Percentiles rank a stretch among this genome's conserved stretches.
Conservation (phyloP, 148 eudicot species). For the Simmondsia chinensis region DNA sequence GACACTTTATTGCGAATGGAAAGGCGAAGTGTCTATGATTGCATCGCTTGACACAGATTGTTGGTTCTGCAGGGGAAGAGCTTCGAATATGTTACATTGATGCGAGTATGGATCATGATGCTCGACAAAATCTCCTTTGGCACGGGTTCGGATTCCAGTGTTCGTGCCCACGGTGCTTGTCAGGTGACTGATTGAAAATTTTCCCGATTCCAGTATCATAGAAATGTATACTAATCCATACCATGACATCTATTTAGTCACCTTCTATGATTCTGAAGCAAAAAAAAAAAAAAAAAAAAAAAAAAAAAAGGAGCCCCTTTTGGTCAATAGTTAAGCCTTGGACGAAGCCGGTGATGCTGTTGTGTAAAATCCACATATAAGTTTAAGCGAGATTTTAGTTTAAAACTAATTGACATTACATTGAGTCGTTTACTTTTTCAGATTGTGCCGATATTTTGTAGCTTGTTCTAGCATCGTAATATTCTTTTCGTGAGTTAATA, state of each 20-base stretch:
- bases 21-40: neutral
- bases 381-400: too few relatives aligned
- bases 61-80: conserved; percentile 62
- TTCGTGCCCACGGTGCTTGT: conserved; percentile 60
- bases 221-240: too few relatives aligned
- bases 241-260: neutral
- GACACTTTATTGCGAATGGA: too few relatives aligned
- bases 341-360: too few relatives aligned
- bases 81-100: conserved; percentile 91
- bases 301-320: neutral
- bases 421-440: too few relatives aligned
- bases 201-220: neutral
- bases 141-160: conserved; percentile 80
- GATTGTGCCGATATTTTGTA: too few relatives aligned
- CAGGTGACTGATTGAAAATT: conserved; percentile 39
- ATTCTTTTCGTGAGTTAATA: too few relatives aligned
- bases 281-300: neutral
- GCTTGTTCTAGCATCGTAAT: too few relatives aligned
- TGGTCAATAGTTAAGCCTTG: too few relatives aligned
- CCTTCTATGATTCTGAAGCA: neutral
- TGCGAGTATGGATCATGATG: conserved; percentile 74
- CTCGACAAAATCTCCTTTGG: conserved; percentile 54
- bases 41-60: neutral
- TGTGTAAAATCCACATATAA: too few relatives aligned
- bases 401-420: too few relatives aligned